Conservation (phyloP, 768 basidiomycete genomes). For the Cystobasidium ongulense region DNA sequence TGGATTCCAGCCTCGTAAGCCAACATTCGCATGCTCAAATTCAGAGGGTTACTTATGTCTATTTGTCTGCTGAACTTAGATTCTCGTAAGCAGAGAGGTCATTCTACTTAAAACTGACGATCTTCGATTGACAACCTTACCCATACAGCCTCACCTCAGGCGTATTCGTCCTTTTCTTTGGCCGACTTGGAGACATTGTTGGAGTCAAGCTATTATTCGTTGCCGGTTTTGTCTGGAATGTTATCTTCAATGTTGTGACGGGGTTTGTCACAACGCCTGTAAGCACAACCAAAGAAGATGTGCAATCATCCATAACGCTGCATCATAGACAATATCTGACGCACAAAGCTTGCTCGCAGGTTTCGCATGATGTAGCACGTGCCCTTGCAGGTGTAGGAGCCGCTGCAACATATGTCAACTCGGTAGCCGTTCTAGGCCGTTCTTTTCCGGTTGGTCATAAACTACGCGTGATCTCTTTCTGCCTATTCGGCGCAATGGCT, state of each 20-base stretch:
- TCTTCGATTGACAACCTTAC: not conserved
- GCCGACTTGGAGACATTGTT: not conserved
- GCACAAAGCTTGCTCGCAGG: not conserved
- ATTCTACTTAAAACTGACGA: not conserved
- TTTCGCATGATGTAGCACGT: not conserved
- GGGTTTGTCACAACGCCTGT: not conserved
- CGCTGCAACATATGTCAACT: not conserved
- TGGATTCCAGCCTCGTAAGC: slow-evolving; percentile 9
- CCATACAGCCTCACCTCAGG: not conserved
- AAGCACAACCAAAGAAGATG: not conserved
- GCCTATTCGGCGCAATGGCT: not conserved
- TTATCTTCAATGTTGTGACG: not conserved
- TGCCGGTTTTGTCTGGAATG: not conserved
- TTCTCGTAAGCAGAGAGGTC: not conserved
- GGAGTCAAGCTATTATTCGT: not conserved
- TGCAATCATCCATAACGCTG: not conserved
- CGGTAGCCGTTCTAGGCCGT: not conserved
- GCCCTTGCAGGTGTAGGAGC: not conserved
- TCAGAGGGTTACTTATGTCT: not conserved
- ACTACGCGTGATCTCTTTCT: not conserved
- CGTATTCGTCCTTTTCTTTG: not conserved
- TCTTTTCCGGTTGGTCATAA: not conserved
- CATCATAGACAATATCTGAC: not conserved
- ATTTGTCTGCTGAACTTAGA: not conserved
- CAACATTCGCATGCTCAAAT: not conserved